Base-by-base conservation (phyloP, 345 rosid species). In the Excoecaria cochinchinensis region DNA sequence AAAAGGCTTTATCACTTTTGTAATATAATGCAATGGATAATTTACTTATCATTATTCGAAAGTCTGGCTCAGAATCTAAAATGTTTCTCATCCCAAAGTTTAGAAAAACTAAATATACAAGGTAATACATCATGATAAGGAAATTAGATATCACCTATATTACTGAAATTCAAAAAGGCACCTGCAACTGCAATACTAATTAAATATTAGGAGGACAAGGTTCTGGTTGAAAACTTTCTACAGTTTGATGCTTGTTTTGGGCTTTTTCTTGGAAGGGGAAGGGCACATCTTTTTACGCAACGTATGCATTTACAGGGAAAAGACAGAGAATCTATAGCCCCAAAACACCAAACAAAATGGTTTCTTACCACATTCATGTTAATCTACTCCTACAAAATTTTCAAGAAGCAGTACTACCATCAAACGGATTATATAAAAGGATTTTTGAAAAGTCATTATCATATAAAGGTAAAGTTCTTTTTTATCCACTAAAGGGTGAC, bases 51-150 rank as follows among this genome's bases (percentile, higher is more conserved):
- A 55, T 48, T n/a, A 51, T 55, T 16, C 65, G 42, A 52, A 13
- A 74, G 47, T 40, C 63, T 74, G 40, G 70, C 19, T 65, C 53
- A 31, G 53, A 21, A 66, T 65, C 64, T 74, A 68, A 64, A 64
- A 52, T 47, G 36, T 16, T 38, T 74, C 68, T 15, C 15, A 47
- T 25, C 47, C 1, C 48, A 10, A 16, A 56, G 39, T 15, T 44
- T 13, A 1, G 2, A 31, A 44, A 17, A 21, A 13, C 58, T 25
- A 47, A 22, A 50, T 16, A 53, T 53, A 53, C 21, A 70, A 6
- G 22, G 15, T 16, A 15, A 55, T 16, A 69, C 31, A 72, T 25
- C 48, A 60, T 21, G 44, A 24, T 24, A 4, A 42, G 58, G 24
- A 25, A 16, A 25, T 60, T n/a, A 50, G 12, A 15, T 21, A 62